phyloP scores from a whole-genome alignment of 331 rosid species.

The Erythrophleum ivorense region DNA sequence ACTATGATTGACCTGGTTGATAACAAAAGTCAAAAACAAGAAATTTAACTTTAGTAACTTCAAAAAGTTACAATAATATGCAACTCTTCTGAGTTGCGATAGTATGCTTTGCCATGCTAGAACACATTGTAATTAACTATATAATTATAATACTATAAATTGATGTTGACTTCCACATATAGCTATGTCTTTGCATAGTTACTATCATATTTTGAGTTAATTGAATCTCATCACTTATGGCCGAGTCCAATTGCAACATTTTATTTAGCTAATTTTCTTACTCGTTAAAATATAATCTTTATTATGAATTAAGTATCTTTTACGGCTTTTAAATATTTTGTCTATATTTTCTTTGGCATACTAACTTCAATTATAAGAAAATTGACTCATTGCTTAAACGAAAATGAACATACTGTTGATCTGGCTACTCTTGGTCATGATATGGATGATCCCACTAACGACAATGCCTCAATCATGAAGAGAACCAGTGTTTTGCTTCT shows the following conservation, averaged over 20 bases:
- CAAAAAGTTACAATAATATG: not conserved
- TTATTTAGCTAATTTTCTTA: not conserved
- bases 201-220: not conserved
- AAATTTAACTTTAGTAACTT: not conserved
- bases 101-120: conserved; percentile 1
- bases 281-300: conserved; percentile 9
- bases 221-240: not conserved
- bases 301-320: not conserved
- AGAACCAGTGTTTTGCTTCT: conserved; percentile 90
- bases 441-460: conserved; percentile 52
- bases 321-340: not conserved
- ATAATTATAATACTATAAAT: not conserved
- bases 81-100: not conserved
- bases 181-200: not conserved
- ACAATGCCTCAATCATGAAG: conserved; percentile 62
- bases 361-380: conserved; percentile 67
- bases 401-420: conserved; percentile 92
- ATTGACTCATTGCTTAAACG: conserved; percentile 83
- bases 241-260: not conserved
- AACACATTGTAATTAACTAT: not conserved
- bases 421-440: conserved; percentile 90
- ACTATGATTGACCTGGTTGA: not conserved
- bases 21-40: not conserved
- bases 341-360: conserved; percentile 10
- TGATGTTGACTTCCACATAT: conserved; percentile 23